phyloP scores from a whole-genome alignment of 352 stramenopile genomes.

The Thalassiosira livingstoniorum region DNA sequence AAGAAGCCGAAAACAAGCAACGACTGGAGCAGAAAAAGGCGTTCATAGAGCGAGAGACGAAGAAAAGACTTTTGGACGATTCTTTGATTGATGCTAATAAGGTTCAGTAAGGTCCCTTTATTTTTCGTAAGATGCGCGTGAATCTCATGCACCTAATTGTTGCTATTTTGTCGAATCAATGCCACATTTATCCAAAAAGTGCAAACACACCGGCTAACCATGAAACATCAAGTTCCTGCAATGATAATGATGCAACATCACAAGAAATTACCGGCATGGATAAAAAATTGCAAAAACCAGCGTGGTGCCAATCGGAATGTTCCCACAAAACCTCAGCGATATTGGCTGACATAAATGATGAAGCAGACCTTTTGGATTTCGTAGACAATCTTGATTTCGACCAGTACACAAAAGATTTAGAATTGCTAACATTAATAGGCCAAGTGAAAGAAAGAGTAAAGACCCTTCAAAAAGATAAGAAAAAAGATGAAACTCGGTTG shows the following conservation, averaged over 20 bases:
- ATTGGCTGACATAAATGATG: constrained; percentile 87
- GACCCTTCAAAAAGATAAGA: constrained; percentile 89
- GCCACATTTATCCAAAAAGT: no score
- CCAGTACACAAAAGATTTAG: constrained; percentile 92
- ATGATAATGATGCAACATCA: no score
- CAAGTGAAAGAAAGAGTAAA: constrained; percentile 91
- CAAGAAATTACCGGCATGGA: no score
- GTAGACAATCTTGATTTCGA: constrained; percentile 93
- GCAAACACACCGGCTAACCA: no score
- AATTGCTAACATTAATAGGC: constrained; percentile 80
- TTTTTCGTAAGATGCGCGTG: no score
- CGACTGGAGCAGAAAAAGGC: constrained; percentile 46
- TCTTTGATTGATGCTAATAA: no score
- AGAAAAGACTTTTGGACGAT: no score
- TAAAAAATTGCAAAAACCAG: constrained; percentile 86
- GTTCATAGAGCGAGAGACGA: constrained; percentile 40
- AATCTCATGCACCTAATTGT: no score
- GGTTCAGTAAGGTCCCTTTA: no score
- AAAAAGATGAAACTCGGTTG: constrained; percentile 87
- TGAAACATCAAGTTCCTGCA: no score
- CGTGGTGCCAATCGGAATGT: constrained; percentile 92
- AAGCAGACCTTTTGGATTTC: constrained; percentile 93
- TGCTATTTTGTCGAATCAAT: no score
- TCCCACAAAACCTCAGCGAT: constrained; percentile 80
- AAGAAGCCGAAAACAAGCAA: constrained; percentile 36